Evolutionary conservation across 2,329 filamentous ascomycete species (phyloP).

Genomic region (Amphichorda felina): DNA sequence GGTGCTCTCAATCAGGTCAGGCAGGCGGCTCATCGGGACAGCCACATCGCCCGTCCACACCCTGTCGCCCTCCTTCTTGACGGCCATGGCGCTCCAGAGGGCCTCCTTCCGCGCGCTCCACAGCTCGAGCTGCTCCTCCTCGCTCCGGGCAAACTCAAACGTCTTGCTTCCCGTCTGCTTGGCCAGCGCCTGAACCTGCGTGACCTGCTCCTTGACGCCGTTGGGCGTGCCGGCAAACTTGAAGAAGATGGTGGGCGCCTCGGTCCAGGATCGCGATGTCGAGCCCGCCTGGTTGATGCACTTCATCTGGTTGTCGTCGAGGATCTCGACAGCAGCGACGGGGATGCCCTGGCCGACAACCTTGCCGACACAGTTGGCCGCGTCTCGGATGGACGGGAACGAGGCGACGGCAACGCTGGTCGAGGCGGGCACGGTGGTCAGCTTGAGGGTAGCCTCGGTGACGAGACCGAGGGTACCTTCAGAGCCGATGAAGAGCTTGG

Average conservation of each 20-base stretch:
- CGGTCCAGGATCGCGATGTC: slow-evolving; percentile 56
- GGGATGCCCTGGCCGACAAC: slow-evolving; percentile 75
- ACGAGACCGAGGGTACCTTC: slow-evolving; percentile 87
- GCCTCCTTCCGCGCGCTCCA: slow-evolving; percentile 81
- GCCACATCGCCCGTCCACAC: slow-evolving; percentile 85
- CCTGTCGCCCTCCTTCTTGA: slow-evolving; percentile 51
- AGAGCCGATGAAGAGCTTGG: slow-evolving; percentile 77
- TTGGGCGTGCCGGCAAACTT: slow-evolving; percentile 64
- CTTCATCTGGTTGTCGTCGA: slow-evolving; percentile 84
- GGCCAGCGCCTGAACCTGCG: slow-evolving; percentile 52
- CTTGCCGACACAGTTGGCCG: slow-evolving; percentile 66
- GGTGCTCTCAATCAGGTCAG: slow-evolving; percentile 68
- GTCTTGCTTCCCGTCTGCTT: slow-evolving; percentile 48
- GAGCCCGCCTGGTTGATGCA: slow-evolving; percentile 54
- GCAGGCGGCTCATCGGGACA: slow-evolving; percentile 63
- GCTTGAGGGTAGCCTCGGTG: slow-evolving; percentile 80
- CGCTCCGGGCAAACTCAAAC: slow-evolving; percentile 66
- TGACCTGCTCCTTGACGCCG: slow-evolving; percentile 69
- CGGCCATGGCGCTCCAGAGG: slow-evolving; percentile 67
- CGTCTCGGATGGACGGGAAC: slow-evolving; percentile 49
- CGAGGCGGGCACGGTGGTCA: slow-evolving; percentile 69
- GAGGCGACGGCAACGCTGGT: slow-evolving; percentile 68
- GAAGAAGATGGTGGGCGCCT: slow-evolving; percentile 71
- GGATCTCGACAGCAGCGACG: slow-evolving; percentile 82
- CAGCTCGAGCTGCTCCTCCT: slow-evolving; percentile 61